Evolutionary conservation across 768 basidiomycete genomes (phyloP).

Genomic region (Multifurca ochricompacta): DNA sequence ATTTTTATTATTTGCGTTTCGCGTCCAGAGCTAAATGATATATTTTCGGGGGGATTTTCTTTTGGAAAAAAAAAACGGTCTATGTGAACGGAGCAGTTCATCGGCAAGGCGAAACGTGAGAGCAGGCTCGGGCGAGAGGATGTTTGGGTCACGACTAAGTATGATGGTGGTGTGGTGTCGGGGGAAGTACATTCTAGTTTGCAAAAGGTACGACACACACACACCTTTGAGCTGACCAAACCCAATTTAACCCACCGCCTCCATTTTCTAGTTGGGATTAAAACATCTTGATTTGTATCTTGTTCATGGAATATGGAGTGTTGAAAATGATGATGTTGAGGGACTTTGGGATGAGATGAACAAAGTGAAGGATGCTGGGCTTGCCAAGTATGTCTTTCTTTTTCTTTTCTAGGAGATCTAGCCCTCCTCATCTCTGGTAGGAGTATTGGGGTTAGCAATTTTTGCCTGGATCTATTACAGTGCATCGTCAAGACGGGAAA

Average conservation of each 20-base stretch:
- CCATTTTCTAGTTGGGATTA: slow-evolving; percentile 49
- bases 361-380: slow-evolving; percentile 37
- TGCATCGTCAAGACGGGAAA: slow-evolving; percentile 41
- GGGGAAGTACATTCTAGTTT: too few species aligned
- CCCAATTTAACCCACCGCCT: too few species aligned
- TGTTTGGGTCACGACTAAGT: slow-evolving; percentile 42
- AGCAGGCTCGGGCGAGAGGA: slow-evolving; percentile 30
- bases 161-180: slow-evolving; percentile 31
- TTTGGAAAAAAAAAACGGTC: too few species aligned
- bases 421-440: slow-evolving; percentile 27
- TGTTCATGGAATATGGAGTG: slow-evolving; percentile 42
- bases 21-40: too few species aligned
- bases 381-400: slow-evolving; percentile 27
- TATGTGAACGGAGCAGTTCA: slow-evolving; percentile 33
- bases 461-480: slow-evolving; percentile 44
- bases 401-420: neutral
- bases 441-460: slow-evolving; percentile 73
- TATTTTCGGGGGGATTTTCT: too few species aligned
- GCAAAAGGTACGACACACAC: too few species aligned
- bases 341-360: slow-evolving; percentile 51
- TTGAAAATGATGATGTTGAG: slow-evolving; percentile 30
- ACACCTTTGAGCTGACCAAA: neutral
- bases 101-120: slow-evolving; percentile 32
- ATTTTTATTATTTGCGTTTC: too few species aligned
- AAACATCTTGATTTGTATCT: slow-evolving; percentile 63